These are phyloP conservation scores for Cordia subcordata DNA, from an alignment of 257 asterid species.

Conservation along the genomic window DNA sequence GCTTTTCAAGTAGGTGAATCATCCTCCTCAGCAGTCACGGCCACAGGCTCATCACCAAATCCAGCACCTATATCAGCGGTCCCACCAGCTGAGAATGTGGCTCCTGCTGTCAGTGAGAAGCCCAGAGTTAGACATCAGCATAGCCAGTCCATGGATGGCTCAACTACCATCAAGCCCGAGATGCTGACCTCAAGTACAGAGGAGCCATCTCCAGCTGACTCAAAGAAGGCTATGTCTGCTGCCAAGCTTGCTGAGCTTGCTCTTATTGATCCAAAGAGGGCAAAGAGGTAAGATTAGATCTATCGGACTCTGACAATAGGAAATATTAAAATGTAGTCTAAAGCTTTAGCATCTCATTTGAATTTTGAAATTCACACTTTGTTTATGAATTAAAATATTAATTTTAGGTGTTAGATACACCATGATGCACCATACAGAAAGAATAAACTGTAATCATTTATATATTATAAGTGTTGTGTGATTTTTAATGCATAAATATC, in stretches of 20 bases:
- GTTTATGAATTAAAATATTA: no score
- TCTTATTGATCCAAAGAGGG: slow-evolving; percentile 93
- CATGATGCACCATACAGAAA: no score
- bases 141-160: slow-evolving; percentile 99
- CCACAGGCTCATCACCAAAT: slow-evolving; percentile 35
- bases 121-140: slow-evolving; percentile 92
- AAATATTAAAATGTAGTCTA: no score
- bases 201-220: slow-evolving; percentile 62
- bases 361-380: no score
- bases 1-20: slow-evolving; percentile 64
- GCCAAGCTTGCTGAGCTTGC: slow-evolving; percentile 99
- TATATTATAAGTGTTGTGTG: no score
- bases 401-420: no score
- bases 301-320: no score
- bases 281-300: slow-evolving; percentile 62
- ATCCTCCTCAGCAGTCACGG: slow-evolving; percentile 32
- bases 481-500: no score
- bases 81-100: slow-evolving; percentile 30
- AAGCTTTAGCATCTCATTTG: no score
- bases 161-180: slow-evolving; percentile 80
- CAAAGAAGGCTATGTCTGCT: slow-evolving; percentile 92
- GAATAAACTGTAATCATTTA: no score
- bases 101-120: slow-evolving; percentile 37
- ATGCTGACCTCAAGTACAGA: slow-evolving; percentile 79
- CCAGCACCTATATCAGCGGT: slow-evolving; percentile 23